Evolutionary conservation across 371 early-diverging fungal genomes (phyloP).

Genomic region (Choanephora cucurbitarum): DNA sequence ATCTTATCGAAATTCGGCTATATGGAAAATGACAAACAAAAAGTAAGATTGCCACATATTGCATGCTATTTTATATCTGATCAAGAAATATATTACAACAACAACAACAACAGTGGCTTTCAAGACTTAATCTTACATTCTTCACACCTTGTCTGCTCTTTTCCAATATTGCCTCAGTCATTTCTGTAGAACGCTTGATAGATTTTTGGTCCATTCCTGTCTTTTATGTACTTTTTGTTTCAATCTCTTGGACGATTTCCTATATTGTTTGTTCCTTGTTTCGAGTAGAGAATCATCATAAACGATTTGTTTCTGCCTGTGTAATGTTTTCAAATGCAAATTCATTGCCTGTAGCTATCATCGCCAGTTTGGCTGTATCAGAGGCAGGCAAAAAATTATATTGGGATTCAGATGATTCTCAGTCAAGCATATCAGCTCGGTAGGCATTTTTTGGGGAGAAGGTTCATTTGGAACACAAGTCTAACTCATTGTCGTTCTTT

Average conservation of each 20-base stretch:
- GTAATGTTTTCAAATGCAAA: slow-evolving; percentile 76
- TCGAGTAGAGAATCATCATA: slow-evolving; percentile 45
- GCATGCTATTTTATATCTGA: background rate
- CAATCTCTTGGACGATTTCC: slow-evolving; percentile 21
- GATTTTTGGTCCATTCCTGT: slow-evolving; percentile 76
- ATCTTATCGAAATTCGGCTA: slow-evolving; percentile 51
- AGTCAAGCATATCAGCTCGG: slow-evolving; percentile 64
- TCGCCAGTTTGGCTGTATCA: slow-evolving; percentile 71
- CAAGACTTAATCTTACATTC: slow-evolving; percentile 65
- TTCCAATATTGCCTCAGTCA: slow-evolving; percentile 64
- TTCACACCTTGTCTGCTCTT: slow-evolving; percentile 72
- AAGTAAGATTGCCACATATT: slow-evolving; percentile 34
- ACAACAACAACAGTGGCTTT: slow-evolving; percentile 61
- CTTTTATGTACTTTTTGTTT: slow-evolving; percentile 55
- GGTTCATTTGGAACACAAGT: too few species aligned
- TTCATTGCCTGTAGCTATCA: slow-evolving; percentile 71
- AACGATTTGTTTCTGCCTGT: slow-evolving; percentile 65
- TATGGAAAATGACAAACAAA: slow-evolving; percentile 54
- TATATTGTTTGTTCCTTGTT: slow-evolving; percentile 46
- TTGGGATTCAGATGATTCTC: slow-evolving; percentile 64
- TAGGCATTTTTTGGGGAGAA: slow-evolving; percentile 20
- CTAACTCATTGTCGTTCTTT: too few species aligned
- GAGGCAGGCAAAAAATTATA: slow-evolving; percentile 60
- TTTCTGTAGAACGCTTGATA: slow-evolving; percentile 58
- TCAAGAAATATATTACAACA: too few species aligned